Evolutionary conservation across 768 basidiomycete species (phyloP).

Genomic region (Scleroderma citrinum): DNA sequence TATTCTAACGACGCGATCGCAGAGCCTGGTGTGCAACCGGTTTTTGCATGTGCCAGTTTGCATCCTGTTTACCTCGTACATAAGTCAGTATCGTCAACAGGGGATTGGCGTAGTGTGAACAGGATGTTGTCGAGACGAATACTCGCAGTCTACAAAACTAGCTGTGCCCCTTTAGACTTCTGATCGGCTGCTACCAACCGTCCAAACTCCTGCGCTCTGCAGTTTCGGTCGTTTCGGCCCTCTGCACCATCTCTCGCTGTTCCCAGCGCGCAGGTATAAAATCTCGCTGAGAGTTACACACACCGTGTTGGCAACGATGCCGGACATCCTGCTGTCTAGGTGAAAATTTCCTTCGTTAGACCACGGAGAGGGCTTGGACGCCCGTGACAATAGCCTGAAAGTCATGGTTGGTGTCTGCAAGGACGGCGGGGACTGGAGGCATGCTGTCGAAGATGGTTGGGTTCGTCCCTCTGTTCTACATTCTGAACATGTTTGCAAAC

Average conservation of each 20-base stretch:
- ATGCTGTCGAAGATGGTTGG: slow-evolving; percentile 96
- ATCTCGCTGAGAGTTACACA: slow-evolving; percentile 33
- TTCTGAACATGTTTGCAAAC: not conserved
- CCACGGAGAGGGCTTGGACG: slow-evolving; percentile 97
- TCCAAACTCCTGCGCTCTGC: slow-evolving; percentile 97
- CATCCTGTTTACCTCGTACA: too few species aligned
- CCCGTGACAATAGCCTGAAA: slow-evolving; percentile 97
- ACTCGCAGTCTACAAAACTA: too few species aligned
- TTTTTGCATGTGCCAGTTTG: too few species aligned
- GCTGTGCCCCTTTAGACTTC: too few species aligned
- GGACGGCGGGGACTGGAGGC: slow-evolving; percentile 93
- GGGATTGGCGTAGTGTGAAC: too few species aligned
- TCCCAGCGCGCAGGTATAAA: slow-evolving; percentile 47
- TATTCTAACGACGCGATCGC: too few species aligned
- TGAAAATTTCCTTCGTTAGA: slow-evolving; percentile 10
- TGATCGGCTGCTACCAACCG: slow-evolving; percentile 99
- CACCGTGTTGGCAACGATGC: slow-evolving; percentile 35
- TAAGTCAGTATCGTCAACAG: too few species aligned
- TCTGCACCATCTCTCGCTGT: slow-evolving; percentile 63
- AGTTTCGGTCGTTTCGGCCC: slow-evolving; percentile 95
- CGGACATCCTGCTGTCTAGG: slow-evolving; percentile 33
- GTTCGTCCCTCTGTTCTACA: slow-evolving; percentile 34
- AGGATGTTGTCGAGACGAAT: too few species aligned
- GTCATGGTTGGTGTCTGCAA: slow-evolving; percentile 98
- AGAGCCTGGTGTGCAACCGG: too few species aligned